Conservation (phyloP, 106 monocot genomes). For the Triglochin maritima region DNA sequence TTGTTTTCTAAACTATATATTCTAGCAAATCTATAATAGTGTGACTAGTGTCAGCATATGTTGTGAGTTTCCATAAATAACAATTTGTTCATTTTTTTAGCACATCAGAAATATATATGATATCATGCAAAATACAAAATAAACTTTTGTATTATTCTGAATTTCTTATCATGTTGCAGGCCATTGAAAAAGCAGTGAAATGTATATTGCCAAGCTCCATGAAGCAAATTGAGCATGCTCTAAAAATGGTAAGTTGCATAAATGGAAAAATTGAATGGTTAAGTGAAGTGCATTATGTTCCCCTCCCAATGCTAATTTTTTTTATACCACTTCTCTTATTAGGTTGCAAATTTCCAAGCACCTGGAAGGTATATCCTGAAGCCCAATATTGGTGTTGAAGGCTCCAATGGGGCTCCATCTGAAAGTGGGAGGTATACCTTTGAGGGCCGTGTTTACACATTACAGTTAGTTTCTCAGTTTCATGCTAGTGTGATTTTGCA, state of each 20-base stretch:
- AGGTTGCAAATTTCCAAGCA: conserved; percentile 72
- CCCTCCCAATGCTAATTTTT: background rate
- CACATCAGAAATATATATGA: no score
- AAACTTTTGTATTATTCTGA: background rate
- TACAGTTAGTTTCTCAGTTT: no score
- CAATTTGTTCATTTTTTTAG: no score
- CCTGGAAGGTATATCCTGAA: conserved; percentile 70
- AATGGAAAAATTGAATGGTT: background rate
- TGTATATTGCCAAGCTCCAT: conserved; percentile 37
- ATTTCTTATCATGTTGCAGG: conserved; percentile 38
- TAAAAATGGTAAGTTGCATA: conserved; percentile 62
- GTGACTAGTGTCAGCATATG: no score
- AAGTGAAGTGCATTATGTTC: background rate
- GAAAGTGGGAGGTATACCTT: conserved; percentile 55
- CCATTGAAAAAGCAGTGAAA: conserved; percentile 63
- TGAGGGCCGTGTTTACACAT: no score
- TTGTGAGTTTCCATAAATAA: no score
- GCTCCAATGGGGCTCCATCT: conserved; percentile 27
- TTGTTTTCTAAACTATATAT: no score
- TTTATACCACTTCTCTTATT: background rate
- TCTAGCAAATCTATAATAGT: no score
- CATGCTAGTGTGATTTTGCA: background rate
- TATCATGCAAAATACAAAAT: background rate
- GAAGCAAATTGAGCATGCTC: conserved; percentile 55
- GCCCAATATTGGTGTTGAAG: conserved; percentile 37